Evolutionary conservation across 345 rosid genomes (phyloP).

Genomic region (Eucalyptus erythrocorys): DNA sequence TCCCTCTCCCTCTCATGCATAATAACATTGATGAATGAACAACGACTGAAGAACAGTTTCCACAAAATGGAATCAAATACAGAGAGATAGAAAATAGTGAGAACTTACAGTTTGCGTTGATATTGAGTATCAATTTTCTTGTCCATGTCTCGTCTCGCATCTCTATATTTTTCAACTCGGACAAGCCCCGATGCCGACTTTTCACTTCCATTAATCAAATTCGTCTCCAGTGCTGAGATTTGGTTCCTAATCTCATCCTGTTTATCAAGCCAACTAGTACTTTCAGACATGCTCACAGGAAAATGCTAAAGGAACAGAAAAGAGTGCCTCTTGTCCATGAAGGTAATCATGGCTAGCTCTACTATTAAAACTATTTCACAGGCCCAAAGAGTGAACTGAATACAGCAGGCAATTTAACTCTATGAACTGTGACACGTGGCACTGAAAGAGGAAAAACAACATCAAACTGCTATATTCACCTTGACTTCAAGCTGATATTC

Average conservation of each 20-base stretch:
- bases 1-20: not conserved
- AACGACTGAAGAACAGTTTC: not conserved
- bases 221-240: slow-evolving; percentile 46
- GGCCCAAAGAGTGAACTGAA: not conserved
- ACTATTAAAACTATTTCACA: not conserved
- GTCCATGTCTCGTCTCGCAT: slow-evolving; percentile 62
- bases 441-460: not conserved
- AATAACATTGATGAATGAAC: not conserved
- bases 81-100: not conserved
- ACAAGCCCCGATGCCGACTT: slow-evolving; percentile 36
- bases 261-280: not conserved
- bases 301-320: not conserved
- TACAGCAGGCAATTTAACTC: not conserved
- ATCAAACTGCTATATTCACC: slow-evolving; percentile 18
- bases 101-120: slow-evolving; percentile 73
- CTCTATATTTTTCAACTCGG: slow-evolving; percentile 50
- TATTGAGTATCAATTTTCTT: slow-evolving; percentile 68
- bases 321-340: not conserved
- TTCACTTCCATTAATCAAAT: slow-evolving; percentile 37
- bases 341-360: not conserved
- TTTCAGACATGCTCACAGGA: not conserved
- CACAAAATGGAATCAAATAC: not conserved
- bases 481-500: slow-evolving; percentile 47
- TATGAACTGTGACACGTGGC: not conserved
- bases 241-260: slow-evolving; percentile 81